Evolutionary conservation across 1,284 basidiomycete genomes (phyloP), one percentile per base, ranked within the genome.

Genomic region (Ceratobasidium sp.): DNA sequence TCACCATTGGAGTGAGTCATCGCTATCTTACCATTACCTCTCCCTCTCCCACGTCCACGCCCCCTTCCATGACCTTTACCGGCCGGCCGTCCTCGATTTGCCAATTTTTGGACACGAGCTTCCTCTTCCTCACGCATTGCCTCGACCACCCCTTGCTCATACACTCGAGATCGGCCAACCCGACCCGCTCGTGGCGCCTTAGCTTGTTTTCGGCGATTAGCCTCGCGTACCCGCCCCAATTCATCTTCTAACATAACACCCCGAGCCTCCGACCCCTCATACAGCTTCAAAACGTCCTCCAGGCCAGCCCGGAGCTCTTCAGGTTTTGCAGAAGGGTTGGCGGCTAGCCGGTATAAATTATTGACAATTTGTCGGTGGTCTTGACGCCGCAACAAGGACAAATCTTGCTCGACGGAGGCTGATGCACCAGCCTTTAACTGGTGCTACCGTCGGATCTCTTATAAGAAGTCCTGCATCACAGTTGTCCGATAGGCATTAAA

Each of bases 401-500:
- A 9, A 2, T 8, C 8, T 25, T 3, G 8, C 7, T 29, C 29
- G 17, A 19, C 7, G 5, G 56, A 3, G 1, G 13, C 56, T 4
- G 25, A 1, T 17, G 11, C 29, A 3, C 5, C 3, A 7, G 17
- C 4, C 6, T 25, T 54, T 9, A 25, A 2, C n/a, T 54, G 52
- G 22, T 54, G 52, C 22, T 54, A n/a, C 13, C 52, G 52, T 37
- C 37, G 25, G 15, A 65, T 49, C 3, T 32, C 22, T 22, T 49
- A 43, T 29, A 29, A 29, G n/a, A 54, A 68, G 1, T 68, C 66
- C 19, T 52, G 22, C 66, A 68, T 68, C 6, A 70, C 54, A 40
- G n/a, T 19, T 3, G 68, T 57, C 22, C 40, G 51, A n/a, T 77
- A 75, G 0, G 79, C 77, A 52, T 82, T 78, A 9, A 82, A 13